These are phyloP conservation scores for Glarea lozoyensis DNA, from an alignment of 495 filamentous ascomycete species.

Conservation along the genomic window DNA sequence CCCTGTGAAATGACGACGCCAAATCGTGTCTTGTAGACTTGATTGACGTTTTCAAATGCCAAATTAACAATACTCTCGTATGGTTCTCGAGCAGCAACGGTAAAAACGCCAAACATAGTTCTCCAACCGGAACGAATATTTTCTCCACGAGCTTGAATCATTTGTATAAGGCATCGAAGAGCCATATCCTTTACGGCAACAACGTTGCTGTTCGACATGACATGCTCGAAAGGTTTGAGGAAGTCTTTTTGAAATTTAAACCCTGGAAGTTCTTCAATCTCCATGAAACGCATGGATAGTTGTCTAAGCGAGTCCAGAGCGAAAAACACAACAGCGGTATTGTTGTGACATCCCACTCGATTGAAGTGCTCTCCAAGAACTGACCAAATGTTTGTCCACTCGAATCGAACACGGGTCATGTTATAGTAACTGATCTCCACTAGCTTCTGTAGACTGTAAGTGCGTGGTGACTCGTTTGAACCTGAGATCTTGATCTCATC, in stretches of 20 bases:
- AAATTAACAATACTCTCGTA: conserved; percentile 95
- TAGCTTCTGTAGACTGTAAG: conserved; percentile 93
- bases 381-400: conserved; percentile 96
- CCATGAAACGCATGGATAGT: conserved; percentile 96
- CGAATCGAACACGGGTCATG: conserved; percentile 95
- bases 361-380: conserved; percentile 97
- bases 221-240: conserved; percentile 94
- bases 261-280: conserved; percentile 92
- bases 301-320: conserved; percentile 91
- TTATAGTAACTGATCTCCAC: conserved; percentile 99
- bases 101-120: conserved; percentile 99
- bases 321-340: conserved; percentile 94
- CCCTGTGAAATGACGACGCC: conserved; percentile 93
- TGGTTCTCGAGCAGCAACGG: conserved; percentile 84
- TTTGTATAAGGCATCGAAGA: conserved; percentile 92
- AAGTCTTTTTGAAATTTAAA: conserved; percentile 99
- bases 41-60: conserved; percentile 92
- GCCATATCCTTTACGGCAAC: conserved; percentile 97
- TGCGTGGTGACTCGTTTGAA: conserved; percentile 86
- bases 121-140: conserved; percentile 98
- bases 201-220: conserved; percentile 84
- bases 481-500: conserved; percentile 97
- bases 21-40: conserved; percentile 96
- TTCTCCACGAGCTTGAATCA: conserved; percentile 93
- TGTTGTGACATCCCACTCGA: conserved; percentile 88